These are phyloP conservation scores for Ananas comosus DNA, from an alignment of 176 grass and related monocot genomes.

Conservation along the genomic window DNA sequence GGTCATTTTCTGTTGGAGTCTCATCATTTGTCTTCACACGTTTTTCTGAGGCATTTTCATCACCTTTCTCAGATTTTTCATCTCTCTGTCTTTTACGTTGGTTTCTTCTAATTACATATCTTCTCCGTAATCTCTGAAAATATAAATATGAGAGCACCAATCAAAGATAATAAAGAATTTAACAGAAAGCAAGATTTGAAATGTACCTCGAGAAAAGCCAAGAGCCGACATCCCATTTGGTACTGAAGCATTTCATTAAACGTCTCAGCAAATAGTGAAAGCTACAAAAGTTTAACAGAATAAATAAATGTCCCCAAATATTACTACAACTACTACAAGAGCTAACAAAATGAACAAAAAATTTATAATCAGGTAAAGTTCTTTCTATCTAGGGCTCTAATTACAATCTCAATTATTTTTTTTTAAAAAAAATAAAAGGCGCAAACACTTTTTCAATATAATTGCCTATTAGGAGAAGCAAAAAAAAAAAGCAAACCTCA, in stretches of 20 bases:
- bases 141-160: constrained; percentile 15
- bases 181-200: neutral
- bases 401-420: no score
- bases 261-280: constrained; percentile 91
- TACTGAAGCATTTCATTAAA: constrained; percentile 98
- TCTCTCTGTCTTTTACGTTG: constrained; percentile 84
- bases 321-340: neutral
- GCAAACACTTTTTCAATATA: neutral
- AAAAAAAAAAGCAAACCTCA: constrained; percentile 48
- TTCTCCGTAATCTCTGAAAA: constrained; percentile 50
- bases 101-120: constrained; percentile 52
- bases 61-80: constrained; percentile 68
- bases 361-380: neutral
- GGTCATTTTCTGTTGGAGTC: constrained; percentile 24
- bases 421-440: neutral
- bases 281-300: constrained; percentile 24
- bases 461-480: constrained; percentile 6
- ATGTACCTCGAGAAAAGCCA: constrained; percentile 94
- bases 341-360: neutral
- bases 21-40: constrained; percentile 40
- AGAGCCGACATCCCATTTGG: constrained; percentile 78
- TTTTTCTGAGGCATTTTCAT: constrained; percentile 37
- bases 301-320: neutral
- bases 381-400: no score
- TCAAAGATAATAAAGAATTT: neutral